Percentiles rank a stretch among this genome's conserved stretches.
Conservation (phyloP, 1,284 basidiomycete genomes). For the Chalciporus piperatoides region DNA sequence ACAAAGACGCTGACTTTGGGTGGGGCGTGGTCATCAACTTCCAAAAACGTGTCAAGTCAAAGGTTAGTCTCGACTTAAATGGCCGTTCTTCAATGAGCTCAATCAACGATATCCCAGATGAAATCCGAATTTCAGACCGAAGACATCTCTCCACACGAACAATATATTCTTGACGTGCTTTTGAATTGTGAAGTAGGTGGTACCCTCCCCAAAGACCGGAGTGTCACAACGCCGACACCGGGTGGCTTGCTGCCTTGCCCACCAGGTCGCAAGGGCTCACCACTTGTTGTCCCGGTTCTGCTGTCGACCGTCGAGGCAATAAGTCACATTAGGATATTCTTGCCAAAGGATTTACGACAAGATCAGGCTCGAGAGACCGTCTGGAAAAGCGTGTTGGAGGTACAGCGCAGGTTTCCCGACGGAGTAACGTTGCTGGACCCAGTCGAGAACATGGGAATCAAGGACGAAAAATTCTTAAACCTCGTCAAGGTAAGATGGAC, state of each 20-base stretch:
- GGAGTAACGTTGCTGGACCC: slow-evolving; percentile 90
- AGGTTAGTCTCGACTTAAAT: slow-evolving; percentile 44
- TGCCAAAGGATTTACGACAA: slow-evolving; percentile 87
- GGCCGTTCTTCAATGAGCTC: background rate
- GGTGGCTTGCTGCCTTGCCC: slow-evolving; percentile 75
- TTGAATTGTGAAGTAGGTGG: slow-evolving; percentile 76
- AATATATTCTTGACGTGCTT: slow-evolving; percentile 94
- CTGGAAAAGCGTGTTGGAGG: slow-evolving; percentile 89
- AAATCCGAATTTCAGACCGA: slow-evolving; percentile 44
- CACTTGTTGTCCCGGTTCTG: slow-evolving; percentile 86
- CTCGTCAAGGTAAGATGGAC: slow-evolving; percentile 65
- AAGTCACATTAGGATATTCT: slow-evolving; percentile 81
- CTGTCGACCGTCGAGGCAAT: slow-evolving; percentile 86
- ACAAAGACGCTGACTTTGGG: slow-evolving; percentile 88
- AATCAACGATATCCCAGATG: slow-evolving; percentile 12
- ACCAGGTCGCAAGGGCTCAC: slow-evolving; percentile 69
- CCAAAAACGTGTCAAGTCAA: slow-evolving; percentile 77
- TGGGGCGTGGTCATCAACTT: slow-evolving; percentile 96
- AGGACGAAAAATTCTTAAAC: slow-evolving; percentile 88
- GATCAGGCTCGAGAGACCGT: slow-evolving; percentile 75
- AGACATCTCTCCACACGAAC: slow-evolving; percentile 77
- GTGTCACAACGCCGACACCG: slow-evolving; percentile 52
- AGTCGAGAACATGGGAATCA: slow-evolving; percentile 94
- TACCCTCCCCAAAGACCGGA: slow-evolving; percentile 59
- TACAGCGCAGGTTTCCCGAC: slow-evolving; percentile 85